phyloP scores from a whole-genome alignment of 306 rosid genomes.

The Cicer pinnatifidum region DNA sequence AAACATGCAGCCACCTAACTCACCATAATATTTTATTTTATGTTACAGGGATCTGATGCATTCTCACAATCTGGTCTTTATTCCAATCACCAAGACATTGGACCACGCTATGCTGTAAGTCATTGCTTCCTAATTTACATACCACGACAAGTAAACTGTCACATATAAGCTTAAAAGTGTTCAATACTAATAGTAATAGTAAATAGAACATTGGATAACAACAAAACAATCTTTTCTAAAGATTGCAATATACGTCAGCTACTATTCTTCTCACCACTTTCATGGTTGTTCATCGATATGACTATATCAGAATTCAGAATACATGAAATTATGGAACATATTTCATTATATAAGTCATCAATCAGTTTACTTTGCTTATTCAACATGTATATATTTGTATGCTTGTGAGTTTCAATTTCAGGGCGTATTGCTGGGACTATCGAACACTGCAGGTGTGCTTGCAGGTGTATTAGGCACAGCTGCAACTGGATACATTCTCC shows the following conservation, averaged over 20 bases:
- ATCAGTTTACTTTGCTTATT: neutral
- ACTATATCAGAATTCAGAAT: neutral
- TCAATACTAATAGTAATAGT: neutral
- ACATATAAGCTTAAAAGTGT: neutral
- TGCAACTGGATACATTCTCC: conserved; percentile 94
- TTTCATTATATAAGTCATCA: neutral
- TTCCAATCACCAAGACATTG: conserved; percentile 94
- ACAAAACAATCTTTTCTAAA: neutral
- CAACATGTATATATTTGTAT: conserved; percentile 21
- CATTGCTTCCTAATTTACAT: conserved; percentile 35
- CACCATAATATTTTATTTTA: conserved; percentile 8
- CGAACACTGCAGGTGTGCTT: conserved; percentile 94
- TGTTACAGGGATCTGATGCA: conserved; percentile 85
- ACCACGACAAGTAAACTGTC: neutral
- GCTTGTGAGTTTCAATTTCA: conserved; percentile 45
- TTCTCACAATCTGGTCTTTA: conserved; percentile 93
- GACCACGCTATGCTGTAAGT: conserved; percentile 93
- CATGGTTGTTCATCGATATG: no score
- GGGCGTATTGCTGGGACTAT: conserved; percentile 89
- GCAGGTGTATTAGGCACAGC: conserved; percentile 96
- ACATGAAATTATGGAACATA: neutral
- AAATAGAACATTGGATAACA: neutral
- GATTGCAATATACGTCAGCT: conserved; percentile 1
- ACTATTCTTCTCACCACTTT: neutral
- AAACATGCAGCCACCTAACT: neutral